Evolutionary conservation across 2,329 filamentous ascomycete species (phyloP), one percentile per base, ranked within the genome.

Genomic region (Cordyceps fumosorosea): DNA sequence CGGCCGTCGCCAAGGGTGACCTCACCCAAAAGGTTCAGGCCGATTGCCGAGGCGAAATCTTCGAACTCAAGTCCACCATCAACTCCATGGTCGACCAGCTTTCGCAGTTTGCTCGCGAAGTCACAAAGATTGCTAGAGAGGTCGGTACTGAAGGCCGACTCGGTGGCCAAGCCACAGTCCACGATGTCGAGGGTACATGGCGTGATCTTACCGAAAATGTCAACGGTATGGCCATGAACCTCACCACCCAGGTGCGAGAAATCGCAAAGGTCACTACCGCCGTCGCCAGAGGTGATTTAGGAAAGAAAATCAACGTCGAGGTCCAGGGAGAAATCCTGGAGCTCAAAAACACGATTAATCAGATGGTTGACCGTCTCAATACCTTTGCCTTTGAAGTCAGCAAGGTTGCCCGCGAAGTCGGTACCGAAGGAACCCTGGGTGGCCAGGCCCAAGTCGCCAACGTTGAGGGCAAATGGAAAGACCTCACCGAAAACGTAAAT

Each of bases 71-170:
- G 77, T 93, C 92, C 64, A 98, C 95, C 53, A 99, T 98, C 80
- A 99, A 99, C 77, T 95, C 90, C 73, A 99, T 99, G 93, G 93
- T 99, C 67, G 95, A 97, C 74, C 95, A 97, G 75, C 81, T 99
- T 63, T 91, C 96, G 72, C 93, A 97, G 72, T 98, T 98, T 73
- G 95, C 95, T 11, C 90, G 92, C 71, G 93, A 98, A 78, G 95
- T 99, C 69, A 98, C 93, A 44, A 96, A 95, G 76, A 90, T 99
- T 71, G 93, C 93, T 44, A 89, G 91, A 73, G 93, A 98, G 76
- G 95, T 98, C 81, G 93, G 93, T 64, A 98, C 95, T 1, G 93
- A 99, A 75, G 93, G 93, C 69, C 87, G 92, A 65, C 84, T 99
- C 18, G 93, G 95, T 73, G 93, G 95, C 11, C 95, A 99, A 75